These are phyloP conservation scores for Naganishia sp. DNA, from an alignment of 1,284 basidiomycete species.

Conservation along the genomic window DNA sequence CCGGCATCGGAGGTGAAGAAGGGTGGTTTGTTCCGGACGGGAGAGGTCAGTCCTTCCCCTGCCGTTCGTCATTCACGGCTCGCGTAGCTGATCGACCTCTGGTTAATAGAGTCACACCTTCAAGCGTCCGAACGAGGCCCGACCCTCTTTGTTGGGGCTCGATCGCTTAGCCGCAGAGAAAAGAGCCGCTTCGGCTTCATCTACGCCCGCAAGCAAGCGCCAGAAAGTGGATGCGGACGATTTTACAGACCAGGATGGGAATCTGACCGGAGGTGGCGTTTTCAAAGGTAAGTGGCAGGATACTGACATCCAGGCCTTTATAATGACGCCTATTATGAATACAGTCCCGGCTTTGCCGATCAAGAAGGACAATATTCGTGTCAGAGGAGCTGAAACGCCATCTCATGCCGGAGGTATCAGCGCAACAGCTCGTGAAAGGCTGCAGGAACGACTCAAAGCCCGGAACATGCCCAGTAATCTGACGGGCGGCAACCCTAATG, in stretches of 20 bases:
- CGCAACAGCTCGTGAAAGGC: slow-evolving; percentile 65
- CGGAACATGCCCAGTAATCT: slow-evolving; percentile 59
- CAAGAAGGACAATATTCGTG: slow-evolving; percentile 64
- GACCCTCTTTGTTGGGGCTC: slow-evolving; percentile 76
- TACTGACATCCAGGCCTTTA: not conserved
- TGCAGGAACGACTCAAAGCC: slow-evolving; percentile 74
- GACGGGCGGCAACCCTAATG: slow-evolving; percentile 16
- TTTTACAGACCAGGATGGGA: slow-evolving; percentile 18
- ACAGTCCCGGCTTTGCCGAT: slow-evolving; percentile 69
- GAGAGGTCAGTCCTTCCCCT: slow-evolving; percentile 59
- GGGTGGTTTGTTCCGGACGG: slow-evolving; percentile 71
- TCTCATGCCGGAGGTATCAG: slow-evolving; percentile 89
- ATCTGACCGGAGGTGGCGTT: slow-evolving; percentile 56
- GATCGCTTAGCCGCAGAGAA: slow-evolving; percentile 87
- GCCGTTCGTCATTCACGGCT: not conserved
- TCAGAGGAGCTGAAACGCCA: slow-evolving; percentile 83
- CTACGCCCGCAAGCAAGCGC: slow-evolving; percentile 60
- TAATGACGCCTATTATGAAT: not conserved
- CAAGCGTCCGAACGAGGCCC: slow-evolving; percentile 68
- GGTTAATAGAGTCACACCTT: slow-evolving; percentile 69
- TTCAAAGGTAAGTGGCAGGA: slow-evolving; percentile 70
- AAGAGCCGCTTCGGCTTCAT: slow-evolving; percentile 55
- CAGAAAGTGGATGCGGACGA: slow-evolving; percentile 58
- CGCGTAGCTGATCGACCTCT: slow-evolving; percentile 1
- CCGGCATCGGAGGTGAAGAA: slow-evolving; percentile 72